Percentiles rank a stretch among this genome's conserved stretches.
These are phyloP conservation scores for Entomortierella chlamydospora DNA, from an alignment of 192 early-diverging fungal genomes.

Conservation along the genomic window DNA sequence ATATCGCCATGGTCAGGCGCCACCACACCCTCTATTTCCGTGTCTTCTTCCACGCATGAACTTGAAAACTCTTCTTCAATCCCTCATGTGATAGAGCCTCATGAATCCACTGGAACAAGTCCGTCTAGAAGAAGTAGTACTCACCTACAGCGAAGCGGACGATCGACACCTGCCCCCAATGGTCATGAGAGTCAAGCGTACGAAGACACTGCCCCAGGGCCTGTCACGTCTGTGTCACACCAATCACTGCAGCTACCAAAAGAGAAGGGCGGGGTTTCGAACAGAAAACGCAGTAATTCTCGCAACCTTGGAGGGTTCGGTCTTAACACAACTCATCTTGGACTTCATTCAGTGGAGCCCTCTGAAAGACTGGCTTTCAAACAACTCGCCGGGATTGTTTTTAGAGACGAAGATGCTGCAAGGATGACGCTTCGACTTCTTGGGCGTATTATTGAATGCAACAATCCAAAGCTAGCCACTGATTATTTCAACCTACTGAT, in stretches of 20 bases:
- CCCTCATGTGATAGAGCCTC: conserved; percentile 11
- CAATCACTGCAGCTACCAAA: conserved; percentile 8
- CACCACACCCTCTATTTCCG: conserved; percentile 20
- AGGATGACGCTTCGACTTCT: conserved; percentile 54
- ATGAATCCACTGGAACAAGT: conserved; percentile 15
- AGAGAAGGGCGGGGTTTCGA: conserved; percentile 21
- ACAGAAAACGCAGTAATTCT: conserved; percentile 56
- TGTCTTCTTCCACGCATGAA: conserved; percentile 27
- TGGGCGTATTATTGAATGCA: conserved; percentile 39
- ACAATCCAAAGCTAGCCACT: conserved; percentile 48
- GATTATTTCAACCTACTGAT: conserved; percentile 55
- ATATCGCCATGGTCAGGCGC: conserved; percentile 46
- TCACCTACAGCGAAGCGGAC: conserved; percentile 24
- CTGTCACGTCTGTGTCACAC: not conserved
- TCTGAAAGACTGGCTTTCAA: conserved; percentile 46
- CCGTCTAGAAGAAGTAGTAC: conserved; percentile 29
- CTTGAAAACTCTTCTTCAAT: not conserved
- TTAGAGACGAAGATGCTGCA: conserved; percentile 54
- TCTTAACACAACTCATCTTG: conserved; percentile 51
- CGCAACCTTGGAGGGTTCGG: conserved; percentile 56
- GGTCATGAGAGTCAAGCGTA: not conserved
- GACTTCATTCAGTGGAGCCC: conserved; percentile 36
- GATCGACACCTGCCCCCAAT: conserved; percentile 19
- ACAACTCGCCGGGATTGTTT: conserved; percentile 51
- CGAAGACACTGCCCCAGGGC: conserved; percentile 5